These are phyloP conservation scores for Rhynchosporium agropyri DNA, from an alignment of 2,329 filamentous ascomycete species.

Conservation along the genomic window DNA sequence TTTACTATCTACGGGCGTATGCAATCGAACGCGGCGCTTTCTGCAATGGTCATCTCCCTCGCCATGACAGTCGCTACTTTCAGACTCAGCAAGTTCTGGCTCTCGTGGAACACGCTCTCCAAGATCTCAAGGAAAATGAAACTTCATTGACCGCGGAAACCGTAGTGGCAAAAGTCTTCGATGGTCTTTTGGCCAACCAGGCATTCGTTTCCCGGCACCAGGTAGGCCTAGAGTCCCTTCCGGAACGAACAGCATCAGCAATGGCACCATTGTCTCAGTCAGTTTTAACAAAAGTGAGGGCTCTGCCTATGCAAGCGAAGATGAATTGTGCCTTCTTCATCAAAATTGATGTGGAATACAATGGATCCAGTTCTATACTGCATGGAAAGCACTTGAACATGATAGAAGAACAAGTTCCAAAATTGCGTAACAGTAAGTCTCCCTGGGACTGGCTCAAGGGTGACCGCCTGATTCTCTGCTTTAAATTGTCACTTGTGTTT, in stretches of 20 bases:
- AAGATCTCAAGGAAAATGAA: not conserved
- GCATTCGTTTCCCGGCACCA: not conserved
- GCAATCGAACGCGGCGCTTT: constrained; percentile 4
- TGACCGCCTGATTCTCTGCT: not conserved
- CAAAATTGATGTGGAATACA: not conserved
- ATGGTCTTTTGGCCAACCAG: not conserved
- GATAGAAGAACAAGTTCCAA: not conserved
- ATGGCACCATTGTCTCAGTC: not conserved
- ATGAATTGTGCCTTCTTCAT: not conserved
- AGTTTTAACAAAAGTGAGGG: constrained; percentile 4
- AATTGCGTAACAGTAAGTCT: not conserved
- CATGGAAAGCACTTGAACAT: not conserved
- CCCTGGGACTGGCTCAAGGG: no score
- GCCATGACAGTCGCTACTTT: not conserved
- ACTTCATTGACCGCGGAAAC: not conserved
- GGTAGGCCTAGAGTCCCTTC: not conserved
- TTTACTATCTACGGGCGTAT: constrained; percentile 3
- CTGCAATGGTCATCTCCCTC: not conserved
- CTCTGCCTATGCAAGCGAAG: not conserved
- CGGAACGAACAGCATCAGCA: not conserved
- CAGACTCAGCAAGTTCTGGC: not conserved
- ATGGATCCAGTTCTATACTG: constrained; percentile 1
- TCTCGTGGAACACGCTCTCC: not conserved
- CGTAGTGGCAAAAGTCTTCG: not conserved
- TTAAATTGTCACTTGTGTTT: no score